Percentiles rank a stretch among this genome's conserved stretches.
phyloP scores from a whole-genome alignment of 441 rosid species.

The Brassica hybrid region DNA sequence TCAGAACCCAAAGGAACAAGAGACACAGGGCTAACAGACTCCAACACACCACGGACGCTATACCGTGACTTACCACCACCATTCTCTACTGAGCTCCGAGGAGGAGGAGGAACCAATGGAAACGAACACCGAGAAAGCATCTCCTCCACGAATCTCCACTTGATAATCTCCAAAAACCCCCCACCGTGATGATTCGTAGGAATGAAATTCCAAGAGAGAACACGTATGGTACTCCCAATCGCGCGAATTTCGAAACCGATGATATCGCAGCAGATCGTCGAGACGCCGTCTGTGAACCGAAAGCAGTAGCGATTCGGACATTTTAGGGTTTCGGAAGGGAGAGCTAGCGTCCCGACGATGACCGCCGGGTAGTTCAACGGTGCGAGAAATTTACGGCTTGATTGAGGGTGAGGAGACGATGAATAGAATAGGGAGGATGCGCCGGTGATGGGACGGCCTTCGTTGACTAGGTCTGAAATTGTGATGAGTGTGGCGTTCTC shows the following conservation, averaged over 20 bases:
- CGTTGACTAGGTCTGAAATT: slow-evolving; percentile 58
- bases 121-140: slow-evolving; percentile 45
- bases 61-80: slow-evolving; percentile 49
- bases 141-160: slow-evolving; percentile 52
- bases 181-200: slow-evolving; percentile 55
- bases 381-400: slow-evolving; percentile 48
- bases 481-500: slow-evolving; percentile 47
- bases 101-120: slow-evolving; percentile 52
- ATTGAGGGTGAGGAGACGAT: slow-evolving; percentile 30
- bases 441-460: slow-evolving; percentile 58
- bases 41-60: slow-evolving; percentile 62
- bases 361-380: slow-evolving; percentile 54
- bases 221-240: slow-evolving; percentile 50
- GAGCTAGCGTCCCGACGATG: slow-evolving; percentile 68
- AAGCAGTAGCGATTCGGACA: slow-evolving; percentile 71
- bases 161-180: slow-evolving; percentile 84
- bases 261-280: slow-evolving; percentile 80
- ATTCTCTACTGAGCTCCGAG: slow-evolving; percentile 20
- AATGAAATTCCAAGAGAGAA: slow-evolving; percentile 34
- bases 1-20: slow-evolving; percentile 65
- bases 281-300: slow-evolving; percentile 62
- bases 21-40: slow-evolving; percentile 71
- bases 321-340: slow-evolving; percentile 54
- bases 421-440: slow-evolving; percentile 50
- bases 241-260: slow-evolving; percentile 48